These are phyloP conservation scores for Sporothrix curviconia DNA, from an alignment of 2,329 filamentous ascomycete genomes.

Conservation along the genomic window DNA sequence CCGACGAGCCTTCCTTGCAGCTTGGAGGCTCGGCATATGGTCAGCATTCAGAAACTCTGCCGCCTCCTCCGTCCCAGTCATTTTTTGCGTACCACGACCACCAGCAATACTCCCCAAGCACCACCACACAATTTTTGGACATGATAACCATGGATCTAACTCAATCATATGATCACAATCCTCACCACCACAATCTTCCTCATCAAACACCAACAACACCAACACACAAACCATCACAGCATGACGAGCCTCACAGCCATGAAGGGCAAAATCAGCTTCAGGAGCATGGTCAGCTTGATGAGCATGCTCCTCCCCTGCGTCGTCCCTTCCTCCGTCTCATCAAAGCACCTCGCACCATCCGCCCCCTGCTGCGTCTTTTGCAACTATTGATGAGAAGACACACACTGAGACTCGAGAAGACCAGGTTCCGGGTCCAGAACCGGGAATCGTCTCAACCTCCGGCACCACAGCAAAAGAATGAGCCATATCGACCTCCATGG, in stretches of 20 bases:
- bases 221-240: slow-evolving; percentile 20
- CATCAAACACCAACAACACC: slow-evolving; percentile 4
- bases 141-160: slow-evolving; percentile 19
- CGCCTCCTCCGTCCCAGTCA: slow-evolving; percentile 20
- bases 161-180: slow-evolving; percentile 17
- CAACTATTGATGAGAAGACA: slow-evolving; percentile 36
- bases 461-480: slow-evolving; percentile 29
- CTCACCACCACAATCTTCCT: slow-evolving; percentile 17
- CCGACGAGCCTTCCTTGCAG: slow-evolving; percentile 29
- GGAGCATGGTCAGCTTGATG: background rate
- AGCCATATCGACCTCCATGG: slow-evolving; percentile 26
- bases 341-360: slow-evolving; percentile 19
- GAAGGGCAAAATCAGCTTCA: slow-evolving; percentile 6
- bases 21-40: slow-evolving; percentile 22
- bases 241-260: slow-evolving; percentile 4
- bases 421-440: slow-evolving; percentile 28
- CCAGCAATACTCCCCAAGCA: slow-evolving; percentile 18
- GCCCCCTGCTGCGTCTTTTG: slow-evolving; percentile 29
- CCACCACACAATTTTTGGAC: too few relatives aligned
- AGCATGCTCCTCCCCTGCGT: background rate
- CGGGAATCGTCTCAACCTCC: slow-evolving; percentile 32
- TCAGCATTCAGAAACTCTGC: slow-evolving; percentile 25
- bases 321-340: slow-evolving; percentile 5
- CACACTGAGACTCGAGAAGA: slow-evolving; percentile 42
- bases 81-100: slow-evolving; percentile 20